Conservation (phyloP, 163 green algal species). For the Scenedesmus sp. region DNA sequence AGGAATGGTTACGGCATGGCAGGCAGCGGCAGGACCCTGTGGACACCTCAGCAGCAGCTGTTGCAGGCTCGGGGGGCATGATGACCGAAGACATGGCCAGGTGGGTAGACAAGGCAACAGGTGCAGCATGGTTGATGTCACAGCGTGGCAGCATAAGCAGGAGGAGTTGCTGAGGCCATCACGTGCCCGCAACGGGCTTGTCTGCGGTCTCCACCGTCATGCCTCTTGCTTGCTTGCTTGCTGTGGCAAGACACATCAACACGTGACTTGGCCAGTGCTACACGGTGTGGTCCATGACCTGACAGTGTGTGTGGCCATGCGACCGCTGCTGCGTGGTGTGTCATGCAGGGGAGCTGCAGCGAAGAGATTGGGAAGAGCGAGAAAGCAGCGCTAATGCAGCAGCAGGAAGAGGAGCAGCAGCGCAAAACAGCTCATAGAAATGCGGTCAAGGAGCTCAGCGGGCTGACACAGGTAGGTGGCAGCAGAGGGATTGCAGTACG, state of each 20-base stretch:
- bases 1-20: conserved; percentile 22
- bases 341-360: conserved; percentile 60
- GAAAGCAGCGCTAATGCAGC: conserved; percentile 52
- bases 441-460: conserved; percentile 38
- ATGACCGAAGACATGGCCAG: conserved; percentile 67
- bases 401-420: conserved; percentile 55
- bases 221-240: background rate
- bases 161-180: background rate
- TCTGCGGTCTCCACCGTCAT: too few relatives aligned
- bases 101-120: background rate
- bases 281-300: too few relatives aligned
- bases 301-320: too few relatives aligned
- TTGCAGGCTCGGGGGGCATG: conserved; percentile 61
- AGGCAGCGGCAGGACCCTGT: background rate
- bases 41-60: conserved; percentile 38
- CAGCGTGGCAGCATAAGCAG: background rate
- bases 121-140: background rate
- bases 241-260: background rate
- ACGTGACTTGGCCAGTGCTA: too few relatives aligned
- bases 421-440: conserved; percentile 53
- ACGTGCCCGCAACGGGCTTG: too few relatives aligned
- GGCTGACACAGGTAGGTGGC: conserved; percentile 18
- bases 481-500: too few relatives aligned
- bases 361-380: conserved; percentile 68
- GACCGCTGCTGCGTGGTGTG: background rate